Conservation (phyloP, 352 stramenopile genomes). For the Bremia lactucae region DNA sequence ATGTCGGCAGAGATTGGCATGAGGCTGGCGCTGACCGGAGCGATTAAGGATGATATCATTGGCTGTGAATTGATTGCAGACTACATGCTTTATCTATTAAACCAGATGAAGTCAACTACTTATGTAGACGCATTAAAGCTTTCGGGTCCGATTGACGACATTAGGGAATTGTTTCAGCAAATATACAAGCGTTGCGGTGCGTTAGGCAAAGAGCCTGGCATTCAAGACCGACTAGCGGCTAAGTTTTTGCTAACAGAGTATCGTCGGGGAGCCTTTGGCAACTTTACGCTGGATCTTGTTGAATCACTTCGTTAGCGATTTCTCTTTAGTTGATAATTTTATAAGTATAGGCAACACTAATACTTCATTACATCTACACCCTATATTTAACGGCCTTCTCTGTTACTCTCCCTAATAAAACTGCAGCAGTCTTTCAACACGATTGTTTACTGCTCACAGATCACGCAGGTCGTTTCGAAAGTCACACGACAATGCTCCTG, state of each 20-base stretch:
- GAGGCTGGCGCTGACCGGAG: conserved; percentile 74
- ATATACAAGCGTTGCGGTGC: conserved; percentile 63
- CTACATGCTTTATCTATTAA: conserved; percentile 84
- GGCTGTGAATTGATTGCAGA: conserved; percentile 81
- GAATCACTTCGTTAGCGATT: neutral
- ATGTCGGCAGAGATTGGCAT: conserved; percentile 66
- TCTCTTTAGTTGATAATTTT: neutral
- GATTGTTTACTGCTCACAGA: conserved; percentile 20
- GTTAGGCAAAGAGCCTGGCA: conserved; percentile 66
- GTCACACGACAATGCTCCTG: too few relatives aligned
- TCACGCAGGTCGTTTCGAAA: conserved; percentile 14
- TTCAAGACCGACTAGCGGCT: conserved; percentile 52
- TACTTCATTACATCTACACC: too few relatives aligned
- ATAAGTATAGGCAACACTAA: too few relatives aligned
- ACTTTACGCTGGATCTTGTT: conserved; percentile 75
- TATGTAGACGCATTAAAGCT: conserved; percentile 75
- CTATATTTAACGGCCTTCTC: too few relatives aligned
- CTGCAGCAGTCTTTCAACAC: conserved; percentile 1
- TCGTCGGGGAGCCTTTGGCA: conserved; percentile 60
- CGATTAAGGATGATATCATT: conserved; percentile 82
- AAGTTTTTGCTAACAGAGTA: conserved; percentile 69
- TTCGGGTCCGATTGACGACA: conserved; percentile 55
- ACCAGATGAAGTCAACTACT: conserved; percentile 61
- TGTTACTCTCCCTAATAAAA: too few relatives aligned
- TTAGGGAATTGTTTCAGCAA: conserved; percentile 49